Evolutionary conservation across 2,329 filamentous ascomycete genomes (phyloP).

Genomic region (Alternaria incomplexa): DNA sequence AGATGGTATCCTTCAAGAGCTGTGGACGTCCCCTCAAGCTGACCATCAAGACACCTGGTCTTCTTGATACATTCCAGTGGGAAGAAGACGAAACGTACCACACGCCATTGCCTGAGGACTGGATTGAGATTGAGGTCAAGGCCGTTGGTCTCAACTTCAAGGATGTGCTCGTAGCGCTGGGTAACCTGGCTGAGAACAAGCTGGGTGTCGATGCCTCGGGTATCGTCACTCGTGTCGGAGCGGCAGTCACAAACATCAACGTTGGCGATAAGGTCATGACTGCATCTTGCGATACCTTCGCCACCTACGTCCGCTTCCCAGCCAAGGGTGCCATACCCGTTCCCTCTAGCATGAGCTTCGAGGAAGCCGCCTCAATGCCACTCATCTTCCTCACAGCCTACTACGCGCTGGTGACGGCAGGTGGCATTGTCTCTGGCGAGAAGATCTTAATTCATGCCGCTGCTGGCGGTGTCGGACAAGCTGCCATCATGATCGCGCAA

Average conservation of each 20-base stretch:
- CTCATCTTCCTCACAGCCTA: slow-evolving; percentile 10
- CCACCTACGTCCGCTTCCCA: slow-evolving; percentile 9
- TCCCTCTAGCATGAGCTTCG: slow-evolving; percentile 5
- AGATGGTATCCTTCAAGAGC: slow-evolving; percentile 1
- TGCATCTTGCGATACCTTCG: slow-evolving; percentile 7
- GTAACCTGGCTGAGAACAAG: slow-evolving; percentile 8
- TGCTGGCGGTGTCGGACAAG: slow-evolving; percentile 31
- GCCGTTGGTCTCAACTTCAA: slow-evolving; percentile 10
- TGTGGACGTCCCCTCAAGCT: slow-evolving; percentile 9
- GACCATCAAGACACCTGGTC: slow-evolving; percentile 1
- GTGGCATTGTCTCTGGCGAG: slow-evolving; percentile 27
- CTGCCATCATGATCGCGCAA: slow-evolving; percentile 27
- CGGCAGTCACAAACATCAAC: background rate
- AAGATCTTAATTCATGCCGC: slow-evolving; percentile 37
- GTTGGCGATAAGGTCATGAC: slow-evolving; percentile 5
- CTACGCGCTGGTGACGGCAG: slow-evolving; percentile 2
- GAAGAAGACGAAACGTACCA: slow-evolving; percentile 4
- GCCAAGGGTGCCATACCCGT: slow-evolving; percentile 8
- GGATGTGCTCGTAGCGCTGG: slow-evolving; percentile 3
- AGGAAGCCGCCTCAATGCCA: slow-evolving; percentile 9
- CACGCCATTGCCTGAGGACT: background rate
- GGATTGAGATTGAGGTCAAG: slow-evolving; percentile 4
- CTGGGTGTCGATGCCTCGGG: slow-evolving; percentile 2
- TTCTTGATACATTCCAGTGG: slow-evolving; percentile 8
- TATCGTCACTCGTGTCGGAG: slow-evolving; percentile 1